Percentiles rank a stretch among this genome's conserved stretches.
phyloP scores from a whole-genome alignment of 2,329 filamentous ascomycete species.

The Penicillium sp. region DNA sequence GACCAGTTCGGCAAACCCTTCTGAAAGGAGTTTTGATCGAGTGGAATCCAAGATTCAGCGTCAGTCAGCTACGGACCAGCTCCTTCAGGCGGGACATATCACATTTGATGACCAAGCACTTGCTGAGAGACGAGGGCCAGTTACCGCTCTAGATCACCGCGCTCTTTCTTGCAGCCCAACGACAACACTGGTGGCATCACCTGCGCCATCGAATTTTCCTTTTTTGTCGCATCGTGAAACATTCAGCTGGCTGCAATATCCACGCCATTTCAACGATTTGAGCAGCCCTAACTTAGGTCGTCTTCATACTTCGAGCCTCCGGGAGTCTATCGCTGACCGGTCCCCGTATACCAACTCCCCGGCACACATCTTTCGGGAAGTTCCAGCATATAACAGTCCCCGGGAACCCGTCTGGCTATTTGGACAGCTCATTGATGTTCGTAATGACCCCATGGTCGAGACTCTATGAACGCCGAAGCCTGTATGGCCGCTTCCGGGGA shows the following conservation, averaged over 20 bases:
- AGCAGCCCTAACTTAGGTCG: not conserved
- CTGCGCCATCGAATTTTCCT: not conserved
- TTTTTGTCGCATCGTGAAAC: slow-evolving; percentile 1
- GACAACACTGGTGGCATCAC: slow-evolving; percentile 2
- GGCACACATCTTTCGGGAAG: not conserved
- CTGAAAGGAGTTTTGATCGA: not conserved
- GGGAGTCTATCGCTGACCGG: not conserved
- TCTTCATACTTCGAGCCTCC: not conserved
- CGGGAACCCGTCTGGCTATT: slow-evolving; percentile 12
- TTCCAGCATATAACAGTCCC: not conserved
- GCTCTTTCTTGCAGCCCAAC: not conserved
- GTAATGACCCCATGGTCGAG: not conserved
- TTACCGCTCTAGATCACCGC: not conserved
- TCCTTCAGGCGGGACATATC: slow-evolving; percentile 9
- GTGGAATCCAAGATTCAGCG: not conserved
- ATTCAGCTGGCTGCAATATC: slow-evolving; percentile 18
- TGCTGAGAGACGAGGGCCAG: slow-evolving; percentile 18
- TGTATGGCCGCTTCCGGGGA: not conserved
- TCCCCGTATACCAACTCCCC: not conserved
- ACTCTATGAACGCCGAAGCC: not conserved
- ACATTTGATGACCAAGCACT: slow-evolving; percentile 29
- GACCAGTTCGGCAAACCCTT: not conserved
- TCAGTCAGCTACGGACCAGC: not conserved
- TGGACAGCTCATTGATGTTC: slow-evolving; percentile 14
- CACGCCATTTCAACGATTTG: not conserved